Evolutionary conservation across 2,329 filamentous ascomycete species (phyloP), one percentile per base, ranked within the genome.

Genomic region (Epichloe gansuensis): DNA sequence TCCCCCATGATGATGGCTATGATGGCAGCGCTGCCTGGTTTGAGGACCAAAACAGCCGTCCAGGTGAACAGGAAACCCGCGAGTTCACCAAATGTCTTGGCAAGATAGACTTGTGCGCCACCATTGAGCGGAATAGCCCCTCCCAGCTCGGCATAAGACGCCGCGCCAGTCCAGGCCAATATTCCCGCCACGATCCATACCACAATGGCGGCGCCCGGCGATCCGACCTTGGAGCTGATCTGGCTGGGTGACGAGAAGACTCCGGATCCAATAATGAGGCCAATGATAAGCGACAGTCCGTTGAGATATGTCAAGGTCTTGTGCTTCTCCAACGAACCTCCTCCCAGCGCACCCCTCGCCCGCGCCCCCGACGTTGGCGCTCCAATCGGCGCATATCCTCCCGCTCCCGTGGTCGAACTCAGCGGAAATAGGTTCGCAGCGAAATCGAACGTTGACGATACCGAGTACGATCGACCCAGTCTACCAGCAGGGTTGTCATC

Each of bases 1-100:
- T 98, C 93, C 43, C 93, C 93, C 74, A 97, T 96, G 62, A 98
- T 96, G 59, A 98, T 96, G 58, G 91, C 80, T 57, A 98, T 89
- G 64, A 98, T 98, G 55, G 93, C 93, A 9, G 89, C 84, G 40
- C 87, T 87, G 2, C 93, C 93, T 0, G 93, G 93, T 70, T 96
- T 97, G 55, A 98, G 74, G 12, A 98, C 93, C 54, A 93, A 78
- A 15, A 97, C 89, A 0, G 93, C 90, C 49, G 88, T 89, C 93
- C 93, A 98, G 2, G 90, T 94, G 68, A 96, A 98, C 36, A 97
- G 73, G 64, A 98, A 98, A 0, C 93, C 93, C 1, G 83, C 81
- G 62, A 95, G 74, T 69, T 98, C 93, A 51, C 91, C 91, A 67
- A 96, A 95, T 54, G 95, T 98, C 71, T 97, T 97, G 58, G 88